phyloP scores from a whole-genome alignment of 208 protist genomes.

The Kentomonas sorsogonicus region DNA sequence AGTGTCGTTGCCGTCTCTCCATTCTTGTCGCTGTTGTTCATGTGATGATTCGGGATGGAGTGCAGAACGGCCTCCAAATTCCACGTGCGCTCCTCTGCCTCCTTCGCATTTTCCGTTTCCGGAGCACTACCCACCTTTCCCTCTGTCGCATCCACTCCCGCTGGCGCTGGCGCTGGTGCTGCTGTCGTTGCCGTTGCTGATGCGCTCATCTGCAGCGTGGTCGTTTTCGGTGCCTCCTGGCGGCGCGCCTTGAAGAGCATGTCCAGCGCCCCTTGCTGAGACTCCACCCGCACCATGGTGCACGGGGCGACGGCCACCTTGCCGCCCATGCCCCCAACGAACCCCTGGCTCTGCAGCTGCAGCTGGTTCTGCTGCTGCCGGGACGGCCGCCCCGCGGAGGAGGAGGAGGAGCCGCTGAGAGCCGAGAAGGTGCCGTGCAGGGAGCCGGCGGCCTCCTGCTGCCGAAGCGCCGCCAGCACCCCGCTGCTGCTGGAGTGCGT shows the following conservation, averaged over 20 bases:
- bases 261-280: constrained; percentile 71
- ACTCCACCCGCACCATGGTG: constrained; percentile 70
- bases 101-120: too few relatives aligned
- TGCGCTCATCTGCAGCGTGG: constrained; percentile 8
- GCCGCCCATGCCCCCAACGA: neutral
- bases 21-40: too few relatives aligned
- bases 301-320: constrained; percentile 43
- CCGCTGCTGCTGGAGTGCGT: constrained; percentile 1
- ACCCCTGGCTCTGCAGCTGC: neutral
- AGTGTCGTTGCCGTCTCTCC: too few relatives aligned
- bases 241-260: constrained; percentile 41
- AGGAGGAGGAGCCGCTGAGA: too few relatives aligned
- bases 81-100: too few relatives aligned
- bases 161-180: neutral
- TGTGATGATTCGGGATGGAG: too few relatives aligned
- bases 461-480: neutral
- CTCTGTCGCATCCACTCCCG: constrained; percentile 1
- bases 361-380: too few relatives aligned
- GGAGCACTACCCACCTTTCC: too few relatives aligned
- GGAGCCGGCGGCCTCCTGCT: constrained; percentile 16
- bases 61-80: too few relatives aligned
- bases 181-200: neutral
- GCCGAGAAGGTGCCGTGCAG: too few relatives aligned
- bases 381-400: constrained; percentile 1
- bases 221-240: constrained; percentile 7